These are phyloP conservation scores for Geotrichum europaeum DNA, from an alignment of 1,139 yeast genomes.

Conservation along the genomic window DNA sequence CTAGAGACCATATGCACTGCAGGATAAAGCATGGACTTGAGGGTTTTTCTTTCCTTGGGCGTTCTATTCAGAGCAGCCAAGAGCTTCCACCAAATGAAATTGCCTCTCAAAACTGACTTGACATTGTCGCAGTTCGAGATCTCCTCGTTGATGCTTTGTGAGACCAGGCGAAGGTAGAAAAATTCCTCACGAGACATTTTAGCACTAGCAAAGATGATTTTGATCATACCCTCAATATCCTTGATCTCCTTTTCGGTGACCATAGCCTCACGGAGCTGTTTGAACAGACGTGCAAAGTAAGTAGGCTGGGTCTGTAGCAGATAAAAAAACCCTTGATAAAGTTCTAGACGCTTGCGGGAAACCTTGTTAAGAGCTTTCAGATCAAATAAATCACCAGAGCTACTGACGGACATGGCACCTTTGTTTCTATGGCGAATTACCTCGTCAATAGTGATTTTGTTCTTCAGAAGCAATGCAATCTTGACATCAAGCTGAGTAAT, in stretches of 20 bases:
- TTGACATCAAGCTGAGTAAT: conserved; percentile 79
- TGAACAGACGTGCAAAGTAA: conserved; percentile 59
- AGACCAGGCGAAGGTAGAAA: conserved; percentile 57
- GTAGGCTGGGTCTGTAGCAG: conserved; percentile 78
- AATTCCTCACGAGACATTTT: conserved; percentile 62
- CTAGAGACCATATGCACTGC: conserved; percentile 46
- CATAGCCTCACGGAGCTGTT: conserved; percentile 27
- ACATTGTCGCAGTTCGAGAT: conserved; percentile 29
- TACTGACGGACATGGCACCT: conserved; percentile 27
- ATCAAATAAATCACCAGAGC: conserved; percentile 34
- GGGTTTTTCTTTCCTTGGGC: conserved; percentile 53
- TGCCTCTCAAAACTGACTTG: conserved; percentile 28
- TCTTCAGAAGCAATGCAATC: conserved; percentile 68
- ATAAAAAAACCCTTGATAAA: conserved; percentile 74
- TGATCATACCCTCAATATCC: conserved; percentile 44
- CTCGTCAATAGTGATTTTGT: conserved; percentile 75
- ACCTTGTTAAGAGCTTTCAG: conserved; percentile 39
- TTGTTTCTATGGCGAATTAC: conserved; percentile 51
- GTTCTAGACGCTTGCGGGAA: conserved; percentile 43
- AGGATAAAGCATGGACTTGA: conserved; percentile 52
- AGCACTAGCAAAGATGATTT: conserved; percentile 43
- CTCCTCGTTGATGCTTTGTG: conserved; percentile 47
- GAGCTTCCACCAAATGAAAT: conserved; percentile 44
- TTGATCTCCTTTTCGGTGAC: conserved; percentile 35
- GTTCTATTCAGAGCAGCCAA: conserved; percentile 52